Evolutionary conservation across 148 eudicot species (phyloP).

Genomic region (Silene uniflora): DNA sequence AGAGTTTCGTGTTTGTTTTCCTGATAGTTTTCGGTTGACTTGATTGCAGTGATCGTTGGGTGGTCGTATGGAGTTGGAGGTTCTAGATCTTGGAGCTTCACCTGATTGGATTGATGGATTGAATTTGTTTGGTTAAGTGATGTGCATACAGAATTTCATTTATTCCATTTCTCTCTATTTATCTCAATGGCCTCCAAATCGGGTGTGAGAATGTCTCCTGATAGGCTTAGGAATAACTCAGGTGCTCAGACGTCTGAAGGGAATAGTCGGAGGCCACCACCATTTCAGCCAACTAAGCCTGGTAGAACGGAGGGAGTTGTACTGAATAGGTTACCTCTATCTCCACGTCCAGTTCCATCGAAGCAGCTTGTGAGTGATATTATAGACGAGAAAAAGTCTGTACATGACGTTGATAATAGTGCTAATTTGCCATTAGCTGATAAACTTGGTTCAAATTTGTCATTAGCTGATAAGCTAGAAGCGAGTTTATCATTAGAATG

Average conservation of each 20-base stretch:
- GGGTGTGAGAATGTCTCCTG: conserved; percentile 32
- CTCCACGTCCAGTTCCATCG: conserved; percentile 24
- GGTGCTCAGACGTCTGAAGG: conserved; percentile 33
- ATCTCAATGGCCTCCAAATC: conserved; percentile 55
- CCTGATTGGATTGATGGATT: conserved; percentile 16
- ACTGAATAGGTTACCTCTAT: conserved; percentile 29
- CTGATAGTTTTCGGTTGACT: conserved; percentile 19
- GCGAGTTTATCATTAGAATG: not conserved
- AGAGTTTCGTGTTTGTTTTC: not conserved
- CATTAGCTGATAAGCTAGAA: conserved; percentile 25
- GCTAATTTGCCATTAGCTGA: conserved; percentile 35
- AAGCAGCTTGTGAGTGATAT: conserved; percentile 28
- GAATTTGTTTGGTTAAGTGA: conserved; percentile 25
- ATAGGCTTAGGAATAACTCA: conserved; percentile 32
- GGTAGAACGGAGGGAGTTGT: conserved; percentile 33
- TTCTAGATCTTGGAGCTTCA: conserved; percentile 22
- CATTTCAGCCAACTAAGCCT: conserved; percentile 29
- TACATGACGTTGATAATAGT: conserved; percentile 30
- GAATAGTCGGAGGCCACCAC: conserved; percentile 26
- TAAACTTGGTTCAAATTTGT: conserved; percentile 42
- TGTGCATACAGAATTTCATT: conserved; percentile 27
- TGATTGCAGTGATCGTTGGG: conserved; percentile 26
- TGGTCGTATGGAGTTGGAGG: conserved; percentile 34
- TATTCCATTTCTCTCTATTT: conserved; percentile 13
- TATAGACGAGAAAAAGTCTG: conserved; percentile 26